Evolutionary conservation across 2,329 filamentous ascomycete genomes (phyloP).

Genomic region (Pyrenophora teres): DNA sequence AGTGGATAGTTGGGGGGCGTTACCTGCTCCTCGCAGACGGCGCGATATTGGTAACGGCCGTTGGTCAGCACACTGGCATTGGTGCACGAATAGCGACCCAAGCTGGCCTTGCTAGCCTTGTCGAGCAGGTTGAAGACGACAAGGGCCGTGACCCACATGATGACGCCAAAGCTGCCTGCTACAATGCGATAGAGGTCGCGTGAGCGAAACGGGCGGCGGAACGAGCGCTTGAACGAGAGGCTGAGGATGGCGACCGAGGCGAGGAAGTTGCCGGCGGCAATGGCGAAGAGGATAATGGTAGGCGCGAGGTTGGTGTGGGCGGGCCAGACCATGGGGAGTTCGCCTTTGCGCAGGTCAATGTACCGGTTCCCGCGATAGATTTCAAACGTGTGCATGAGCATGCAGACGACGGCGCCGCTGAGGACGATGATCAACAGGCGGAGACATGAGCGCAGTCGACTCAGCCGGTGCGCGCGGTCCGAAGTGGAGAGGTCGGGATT

Average conservation of each 20-base stretch:
- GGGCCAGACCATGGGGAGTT: constrained; percentile 47
- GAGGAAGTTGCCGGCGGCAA: constrained; percentile 43
- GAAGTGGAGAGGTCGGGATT: constrained; percentile 34
- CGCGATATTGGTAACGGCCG: constrained; percentile 44
- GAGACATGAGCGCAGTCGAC: constrained; percentile 42
- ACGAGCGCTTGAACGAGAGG: constrained; percentile 41
- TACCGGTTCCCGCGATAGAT: constrained; percentile 44
- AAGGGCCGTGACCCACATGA: constrained; percentile 41
- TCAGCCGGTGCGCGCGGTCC: constrained; percentile 43
- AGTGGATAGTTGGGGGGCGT: background rate
- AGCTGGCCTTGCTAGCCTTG: constrained; percentile 44
- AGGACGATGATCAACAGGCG: constrained; percentile 46
- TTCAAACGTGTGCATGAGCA: constrained; percentile 44
- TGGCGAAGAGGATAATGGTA: constrained; percentile 41
- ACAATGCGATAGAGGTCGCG: constrained; percentile 43
- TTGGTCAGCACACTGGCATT: constrained; percentile 43
- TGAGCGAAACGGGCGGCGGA: constrained; percentile 42
- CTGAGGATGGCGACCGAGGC: constrained; percentile 40
- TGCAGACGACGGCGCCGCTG: constrained; percentile 43
- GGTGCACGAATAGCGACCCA: constrained; percentile 44
- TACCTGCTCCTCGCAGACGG: constrained; percentile 47
- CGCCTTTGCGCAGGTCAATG: constrained; percentile 43
- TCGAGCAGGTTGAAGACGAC: constrained; percentile 42
- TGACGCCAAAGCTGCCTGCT: constrained; percentile 41
- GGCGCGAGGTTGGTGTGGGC: constrained; percentile 44